These are phyloP conservation scores for Rutidosis leptorrhynchoides DNA, from an alignment of 129 eudicot species.

Conservation along the genomic window DNA sequence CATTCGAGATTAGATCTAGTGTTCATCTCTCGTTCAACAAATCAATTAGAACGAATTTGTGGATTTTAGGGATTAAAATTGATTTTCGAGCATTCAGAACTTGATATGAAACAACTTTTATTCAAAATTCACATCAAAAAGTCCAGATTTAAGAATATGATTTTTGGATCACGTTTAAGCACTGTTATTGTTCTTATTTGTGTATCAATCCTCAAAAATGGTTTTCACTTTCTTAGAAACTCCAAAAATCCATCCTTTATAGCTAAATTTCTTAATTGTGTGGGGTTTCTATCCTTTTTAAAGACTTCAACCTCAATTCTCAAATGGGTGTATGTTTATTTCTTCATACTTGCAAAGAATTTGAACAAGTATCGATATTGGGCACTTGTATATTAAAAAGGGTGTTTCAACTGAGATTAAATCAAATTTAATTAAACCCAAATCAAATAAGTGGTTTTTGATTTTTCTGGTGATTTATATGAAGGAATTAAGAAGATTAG, in stretches of 20 bases:
- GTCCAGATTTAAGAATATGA: too few relatives aligned
- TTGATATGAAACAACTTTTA: too few relatives aligned
- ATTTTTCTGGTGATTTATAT: slow-evolving; percentile 71
- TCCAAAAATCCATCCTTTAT: slow-evolving; percentile 64
- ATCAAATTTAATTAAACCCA: slow-evolving; percentile 47
- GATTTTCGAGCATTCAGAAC: too few relatives aligned
- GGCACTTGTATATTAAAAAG: slow-evolving; percentile 66
- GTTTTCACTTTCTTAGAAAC: slow-evolving; percentile 33
- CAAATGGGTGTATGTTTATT: slow-evolving; percentile 75
- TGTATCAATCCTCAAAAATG: slow-evolving; percentile 37
- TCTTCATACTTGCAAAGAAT: slow-evolving; percentile 70
- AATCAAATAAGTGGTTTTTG: slow-evolving; percentile 71
- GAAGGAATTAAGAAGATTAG: slow-evolving; percentile 62
- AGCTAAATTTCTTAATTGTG: slow-evolving; percentile 45
- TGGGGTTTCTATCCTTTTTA: slow-evolving; percentile 45
- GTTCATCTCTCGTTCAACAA: too few relatives aligned
- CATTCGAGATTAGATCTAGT: too few relatives aligned
- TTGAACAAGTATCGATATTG: slow-evolving; percentile 91
- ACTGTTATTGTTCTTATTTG: too few relatives aligned
- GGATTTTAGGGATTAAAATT: too few relatives aligned
- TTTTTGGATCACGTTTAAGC: too few relatives aligned
- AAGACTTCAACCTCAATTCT: slow-evolving; percentile 46
- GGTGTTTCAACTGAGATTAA: slow-evolving; percentile 54
- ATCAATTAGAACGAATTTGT: too few relatives aligned
- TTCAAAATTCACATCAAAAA: too few relatives aligned